Percentiles rank a stretch among this genome's conserved stretches.
phyloP scores from a whole-genome alignment of 2,329 filamentous ascomycete genomes.

The Cladophialophora exuberans region DNA sequence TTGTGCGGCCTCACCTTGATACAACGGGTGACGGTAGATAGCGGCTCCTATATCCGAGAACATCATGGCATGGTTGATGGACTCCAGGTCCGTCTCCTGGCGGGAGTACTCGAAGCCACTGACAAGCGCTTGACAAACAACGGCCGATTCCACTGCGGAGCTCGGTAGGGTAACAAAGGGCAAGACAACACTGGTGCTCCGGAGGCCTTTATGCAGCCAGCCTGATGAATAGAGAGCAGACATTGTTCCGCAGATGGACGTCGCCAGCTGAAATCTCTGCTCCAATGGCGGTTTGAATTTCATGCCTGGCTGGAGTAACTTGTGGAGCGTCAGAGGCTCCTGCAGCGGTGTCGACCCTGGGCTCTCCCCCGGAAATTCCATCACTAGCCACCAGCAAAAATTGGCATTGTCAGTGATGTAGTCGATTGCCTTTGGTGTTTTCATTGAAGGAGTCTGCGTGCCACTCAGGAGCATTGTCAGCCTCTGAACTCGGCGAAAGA shows the following conservation, averaged over 20 bases:
- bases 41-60: constrained; percentile 2
- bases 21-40: constrained; percentile 12
- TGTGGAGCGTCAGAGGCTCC: constrained; percentile 7
- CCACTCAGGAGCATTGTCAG: neutral
- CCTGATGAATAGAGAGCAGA: neutral
- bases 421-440: constrained; percentile 1
- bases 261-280: neutral
- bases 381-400: constrained; percentile 11
- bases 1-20: constrained; percentile 5
- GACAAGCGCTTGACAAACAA: neutral
- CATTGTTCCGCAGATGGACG: neutral
- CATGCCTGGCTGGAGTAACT: neutral
- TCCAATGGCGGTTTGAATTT: constrained; percentile 5
- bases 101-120: constrained; percentile 13
- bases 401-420: constrained; percentile 3
- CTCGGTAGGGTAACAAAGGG: neutral
- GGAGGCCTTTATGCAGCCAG: constrained; percentile 14
- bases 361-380: neutral
- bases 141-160: neutral
- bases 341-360: neutral
- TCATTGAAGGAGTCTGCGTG: neutral
- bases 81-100: constrained; percentile 5
- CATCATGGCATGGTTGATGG: constrained; percentile 7
- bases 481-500: neutral
- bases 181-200: constrained; percentile 12